These are phyloP conservation scores for Candida awuae DNA, from an alignment of 805 yeast genomes.

Conservation along the genomic window DNA sequence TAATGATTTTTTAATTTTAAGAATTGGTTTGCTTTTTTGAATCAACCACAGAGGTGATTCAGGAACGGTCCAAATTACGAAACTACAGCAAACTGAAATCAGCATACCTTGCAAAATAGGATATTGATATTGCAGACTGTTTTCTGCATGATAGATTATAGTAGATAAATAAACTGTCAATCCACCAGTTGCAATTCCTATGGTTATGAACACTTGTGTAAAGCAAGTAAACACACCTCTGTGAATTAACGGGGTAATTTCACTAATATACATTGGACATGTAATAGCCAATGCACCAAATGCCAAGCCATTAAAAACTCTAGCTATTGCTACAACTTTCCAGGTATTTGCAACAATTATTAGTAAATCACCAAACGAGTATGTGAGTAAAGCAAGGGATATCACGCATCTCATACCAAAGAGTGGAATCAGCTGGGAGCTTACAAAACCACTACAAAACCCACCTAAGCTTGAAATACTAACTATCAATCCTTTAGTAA, in stretches of 20 bases:
- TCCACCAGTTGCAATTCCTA: constrained; percentile 29
- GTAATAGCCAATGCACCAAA: constrained; percentile 27
- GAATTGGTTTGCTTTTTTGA: constrained; percentile 6
- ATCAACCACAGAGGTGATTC: constrained; percentile 30
- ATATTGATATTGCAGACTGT: constrained; percentile 17
- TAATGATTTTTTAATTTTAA: constrained; percentile 15
- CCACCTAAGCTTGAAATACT: constrained; percentile 27
- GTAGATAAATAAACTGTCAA: constrained; percentile 18
- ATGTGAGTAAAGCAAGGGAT: constrained; percentile 18
- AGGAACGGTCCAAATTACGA: constrained; percentile 25
- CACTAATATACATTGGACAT: constrained; percentile 32
- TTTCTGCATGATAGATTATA: constrained; percentile 3
- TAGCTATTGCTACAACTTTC: constrained; percentile 22
- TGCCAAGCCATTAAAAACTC: constrained; percentile 27
- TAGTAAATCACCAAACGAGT: constrained; percentile 18
- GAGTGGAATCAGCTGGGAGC: constrained; percentile 18
- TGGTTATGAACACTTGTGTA: constrained; percentile 28
- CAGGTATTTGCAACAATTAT: constrained; percentile 16
- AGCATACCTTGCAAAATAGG: constrained; percentile 18
- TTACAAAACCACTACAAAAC: constrained; percentile 26
- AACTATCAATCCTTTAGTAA: constrained; percentile 26
- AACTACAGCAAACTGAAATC: constrained; percentile 1
- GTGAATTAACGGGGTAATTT: constrained; percentile 24
- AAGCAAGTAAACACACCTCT: constrained; percentile 28
- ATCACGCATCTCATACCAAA: constrained; percentile 23